These are phyloP conservation scores for Aquilaria sinensis DNA, from an alignment of 345 rosid genomes.

Conservation along the genomic window DNA sequence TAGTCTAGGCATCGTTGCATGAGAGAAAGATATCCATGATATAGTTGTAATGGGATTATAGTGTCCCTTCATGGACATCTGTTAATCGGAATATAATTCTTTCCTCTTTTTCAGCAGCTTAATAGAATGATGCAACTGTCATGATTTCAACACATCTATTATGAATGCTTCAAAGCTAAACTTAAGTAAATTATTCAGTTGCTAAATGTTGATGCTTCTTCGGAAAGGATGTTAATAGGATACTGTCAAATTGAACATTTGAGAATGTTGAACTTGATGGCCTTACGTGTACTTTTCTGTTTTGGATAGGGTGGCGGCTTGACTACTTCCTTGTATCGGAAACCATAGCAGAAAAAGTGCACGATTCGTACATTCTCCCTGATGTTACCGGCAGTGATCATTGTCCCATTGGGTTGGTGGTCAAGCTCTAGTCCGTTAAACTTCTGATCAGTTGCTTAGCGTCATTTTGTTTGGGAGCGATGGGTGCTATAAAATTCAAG, in stretches of 20 bases:
- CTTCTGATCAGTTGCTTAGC: no score
- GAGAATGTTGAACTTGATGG: no score
- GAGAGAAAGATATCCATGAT: not conserved
- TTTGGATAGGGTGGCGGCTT: slow-evolving; percentile 84
- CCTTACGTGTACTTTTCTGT: not conserved
- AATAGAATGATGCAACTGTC: no score
- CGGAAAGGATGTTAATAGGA: no score
- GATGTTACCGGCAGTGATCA: slow-evolving; percentile 89
- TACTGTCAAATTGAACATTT: no score
- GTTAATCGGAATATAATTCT: not conserved
- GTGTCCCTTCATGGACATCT: no score
- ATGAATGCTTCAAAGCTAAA: no score
- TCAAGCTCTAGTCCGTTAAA: slow-evolving; percentile 38
- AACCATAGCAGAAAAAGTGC: slow-evolving; percentile 61
- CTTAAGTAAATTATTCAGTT: no score
- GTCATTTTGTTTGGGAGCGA: slow-evolving; percentile 3
- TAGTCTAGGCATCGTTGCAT: not conserved
- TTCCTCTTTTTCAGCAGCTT: not conserved
- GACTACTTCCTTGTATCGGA: slow-evolving; percentile 95
- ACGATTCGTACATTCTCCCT: slow-evolving; percentile 86
- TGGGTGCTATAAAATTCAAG: slow-evolving; percentile 6
- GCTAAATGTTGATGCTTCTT: no score
- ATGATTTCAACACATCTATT: no score
- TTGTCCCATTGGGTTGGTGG: slow-evolving; percentile 75
- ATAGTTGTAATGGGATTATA: no score